A percentile compares a stretch with the other conserved stretches of the same genome.
Conservation (phyloP, 2,329 filamentous ascomycete genomes). For the Aotearoamyces nothofagi region DNA sequence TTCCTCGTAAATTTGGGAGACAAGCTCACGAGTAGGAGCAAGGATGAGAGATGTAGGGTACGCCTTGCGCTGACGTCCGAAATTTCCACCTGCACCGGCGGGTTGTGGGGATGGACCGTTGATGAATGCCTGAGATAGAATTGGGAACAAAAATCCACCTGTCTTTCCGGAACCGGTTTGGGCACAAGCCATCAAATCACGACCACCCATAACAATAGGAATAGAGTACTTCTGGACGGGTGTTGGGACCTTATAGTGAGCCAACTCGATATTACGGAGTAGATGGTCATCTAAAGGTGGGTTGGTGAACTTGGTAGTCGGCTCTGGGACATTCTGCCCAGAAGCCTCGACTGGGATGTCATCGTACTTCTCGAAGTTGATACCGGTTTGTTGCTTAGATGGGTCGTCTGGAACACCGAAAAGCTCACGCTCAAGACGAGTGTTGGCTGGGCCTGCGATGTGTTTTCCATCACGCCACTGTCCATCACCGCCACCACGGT, state of each 20-base stretch:
- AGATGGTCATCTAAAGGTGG: constrained; percentile 92
- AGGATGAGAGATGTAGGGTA: constrained; percentile 93
- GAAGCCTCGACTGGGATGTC: constrained; percentile 98
- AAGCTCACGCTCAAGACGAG: constrained; percentile 84
- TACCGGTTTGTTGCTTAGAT: constrained; percentile 89
- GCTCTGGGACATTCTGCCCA: constrained; percentile 82
- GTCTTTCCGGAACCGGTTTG: constrained; percentile 99
- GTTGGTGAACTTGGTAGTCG: constrained; percentile 80
- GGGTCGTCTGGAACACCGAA: constrained; percentile 87
- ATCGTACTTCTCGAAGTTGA: constrained; percentile 99
- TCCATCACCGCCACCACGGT: constrained; percentile 82
- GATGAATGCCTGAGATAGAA: constrained; percentile 92
- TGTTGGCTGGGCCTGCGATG: constrained; percentile 75
- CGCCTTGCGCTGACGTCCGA: constrained; percentile 90
- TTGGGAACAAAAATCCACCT: constrained; percentile 98
- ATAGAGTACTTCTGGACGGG: constrained; percentile 99
- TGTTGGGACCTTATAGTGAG: constrained; percentile 89
- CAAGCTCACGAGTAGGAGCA: constrained; percentile 92
- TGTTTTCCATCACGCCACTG: constrained; percentile 97
- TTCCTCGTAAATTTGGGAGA: constrained; percentile 97
- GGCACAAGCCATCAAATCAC: constrained; percentile 98
- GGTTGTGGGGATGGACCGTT: constrained; percentile 66
- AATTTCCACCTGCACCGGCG: constrained; percentile 49
- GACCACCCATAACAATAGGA: constrained; percentile 93
- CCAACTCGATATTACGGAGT: constrained; percentile 81